Evolutionary conservation across 2,329 filamentous ascomycete species (phyloP).

Genomic region (Penicillium sp.): DNA sequence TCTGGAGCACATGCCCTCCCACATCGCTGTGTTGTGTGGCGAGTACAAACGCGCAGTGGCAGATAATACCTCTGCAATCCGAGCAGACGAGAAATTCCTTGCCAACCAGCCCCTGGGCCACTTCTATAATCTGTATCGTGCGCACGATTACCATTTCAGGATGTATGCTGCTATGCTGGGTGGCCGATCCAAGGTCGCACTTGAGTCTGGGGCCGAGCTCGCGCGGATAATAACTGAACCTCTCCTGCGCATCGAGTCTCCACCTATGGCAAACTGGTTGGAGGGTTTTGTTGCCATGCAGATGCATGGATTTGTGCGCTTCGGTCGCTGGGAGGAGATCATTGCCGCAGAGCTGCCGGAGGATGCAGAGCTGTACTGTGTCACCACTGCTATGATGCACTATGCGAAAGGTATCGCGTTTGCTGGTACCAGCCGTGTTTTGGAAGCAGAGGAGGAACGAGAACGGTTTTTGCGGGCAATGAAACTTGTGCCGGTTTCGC

Average conservation of each 20-base stretch:
- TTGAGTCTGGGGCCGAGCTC: slow-evolving; percentile 59
- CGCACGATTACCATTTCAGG: slow-evolving; percentile 71
- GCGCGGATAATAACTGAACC: slow-evolving; percentile 62
- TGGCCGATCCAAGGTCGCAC: slow-evolving; percentile 60
- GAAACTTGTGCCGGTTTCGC: slow-evolving; percentile 53
- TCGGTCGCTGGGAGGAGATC: slow-evolving; percentile 70
- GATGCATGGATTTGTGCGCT: slow-evolving; percentile 68
- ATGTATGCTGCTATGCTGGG: slow-evolving; percentile 77
- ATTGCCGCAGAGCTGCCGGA: slow-evolving; percentile 55
- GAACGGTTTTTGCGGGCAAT: slow-evolving; percentile 52
- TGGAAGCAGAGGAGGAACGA: slow-evolving; percentile 54
- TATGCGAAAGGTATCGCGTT: slow-evolving; percentile 68
- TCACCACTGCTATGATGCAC: slow-evolving; percentile 65
- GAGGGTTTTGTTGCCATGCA: slow-evolving; percentile 68
- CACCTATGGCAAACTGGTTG: slow-evolving; percentile 78
- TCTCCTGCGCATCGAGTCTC: slow-evolving; percentile 50
- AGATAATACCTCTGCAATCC: slow-evolving; percentile 65
- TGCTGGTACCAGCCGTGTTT: slow-evolving; percentile 56
- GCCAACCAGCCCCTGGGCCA: slow-evolving; percentile 56
- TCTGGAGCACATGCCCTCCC: slow-evolving; percentile 73
- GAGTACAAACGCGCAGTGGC: slow-evolving; percentile 65
- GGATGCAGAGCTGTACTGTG: slow-evolving; percentile 62
- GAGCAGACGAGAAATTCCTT: slow-evolving; percentile 66
- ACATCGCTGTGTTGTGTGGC: slow-evolving; percentile 70
- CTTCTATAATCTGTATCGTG: slow-evolving; percentile 74